These are phyloP conservation scores for Psophocarpus tetragonolobus DNA, from an alignment of 306 rosid genomes.

Conservation along the genomic window DNA sequence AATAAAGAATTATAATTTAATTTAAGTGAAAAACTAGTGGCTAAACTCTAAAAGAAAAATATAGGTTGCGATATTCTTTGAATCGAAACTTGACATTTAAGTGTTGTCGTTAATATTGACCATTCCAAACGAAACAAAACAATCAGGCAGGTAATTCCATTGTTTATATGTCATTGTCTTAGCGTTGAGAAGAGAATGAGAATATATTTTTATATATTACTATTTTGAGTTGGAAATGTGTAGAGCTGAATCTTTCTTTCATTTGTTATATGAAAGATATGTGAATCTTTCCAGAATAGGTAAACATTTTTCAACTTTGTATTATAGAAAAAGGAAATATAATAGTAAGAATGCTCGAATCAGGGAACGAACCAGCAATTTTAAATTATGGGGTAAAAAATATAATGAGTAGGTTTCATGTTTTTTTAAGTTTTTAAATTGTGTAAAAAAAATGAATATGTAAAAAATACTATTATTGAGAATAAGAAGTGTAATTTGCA, in stretches of 20 bases:
- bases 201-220: neutral
- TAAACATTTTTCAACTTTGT: neutral
- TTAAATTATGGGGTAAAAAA: too few species aligned
- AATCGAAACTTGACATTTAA: neutral
- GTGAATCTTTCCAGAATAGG: neutral
- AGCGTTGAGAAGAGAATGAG: neutral
- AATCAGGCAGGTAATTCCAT: neutral
- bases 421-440: too few species aligned
- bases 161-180: neutral
- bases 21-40: too few species aligned
- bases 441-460: too few species aligned
- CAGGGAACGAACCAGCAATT: too few species aligned
- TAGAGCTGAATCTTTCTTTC: neutral
- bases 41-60: too few species aligned
- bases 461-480: too few species aligned
- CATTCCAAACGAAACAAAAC: slow-evolving; percentile 10
- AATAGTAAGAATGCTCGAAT: neutral
- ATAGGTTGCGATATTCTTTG: neutral
- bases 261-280: neutral
- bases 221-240: neutral
- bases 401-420: too few species aligned
- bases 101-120: neutral
- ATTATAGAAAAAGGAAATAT: neutral
- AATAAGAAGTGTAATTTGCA: too few species aligned
- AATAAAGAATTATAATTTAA: too few species aligned